phyloP scores from a whole-genome alignment of 1,284 basidiomycete genomes.

The Puccinia novopanici region DNA sequence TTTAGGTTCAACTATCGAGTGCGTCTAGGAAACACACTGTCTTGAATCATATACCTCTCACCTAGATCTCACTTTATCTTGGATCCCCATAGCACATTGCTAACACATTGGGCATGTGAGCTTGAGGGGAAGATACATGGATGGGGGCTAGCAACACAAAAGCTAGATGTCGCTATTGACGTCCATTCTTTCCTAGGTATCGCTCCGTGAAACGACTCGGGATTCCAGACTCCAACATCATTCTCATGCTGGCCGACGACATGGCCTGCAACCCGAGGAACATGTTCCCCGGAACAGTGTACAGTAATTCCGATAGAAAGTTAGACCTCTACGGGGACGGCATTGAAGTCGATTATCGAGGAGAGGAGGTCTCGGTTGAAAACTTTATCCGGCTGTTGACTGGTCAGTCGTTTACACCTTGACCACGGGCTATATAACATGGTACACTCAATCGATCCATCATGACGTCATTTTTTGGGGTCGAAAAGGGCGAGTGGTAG shows the following conservation, averaged over 20 bases:
- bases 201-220: conserved; percentile 96
- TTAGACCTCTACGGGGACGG: conserved; percentile 93
- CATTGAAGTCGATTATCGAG: conserved; percentile 96
- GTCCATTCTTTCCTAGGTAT: conserved; percentile 67
- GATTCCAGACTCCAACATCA: conserved; percentile 96
- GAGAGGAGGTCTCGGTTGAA: conserved; percentile 96
- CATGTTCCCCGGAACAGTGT: conserved; percentile 86
- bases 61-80: not conserved
- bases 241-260: conserved; percentile 98
- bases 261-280: conserved; percentile 91
- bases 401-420: conserved; percentile 63
- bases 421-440: not conserved
- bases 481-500: conserved; percentile 54
- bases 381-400: conserved; percentile 89
- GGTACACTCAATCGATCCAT: not conserved
- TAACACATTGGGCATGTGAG: conserved; percentile 91
- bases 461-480: not conserved
- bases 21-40: conserved; percentile 57
- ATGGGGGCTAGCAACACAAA: not conserved
- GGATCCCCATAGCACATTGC: conserved; percentile 79
- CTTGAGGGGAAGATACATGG: not conserved
- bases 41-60: not conserved
- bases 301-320: conserved; percentile 73
- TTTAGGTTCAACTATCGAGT: conserved; percentile 86
- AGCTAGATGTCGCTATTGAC: not conserved